A percentile compares a stretch with the other conserved stretches of the same genome.
Conservation (phyloP, 1,284 basidiomycete genomes). For the Pseudozyma hubeiensis region DNA sequence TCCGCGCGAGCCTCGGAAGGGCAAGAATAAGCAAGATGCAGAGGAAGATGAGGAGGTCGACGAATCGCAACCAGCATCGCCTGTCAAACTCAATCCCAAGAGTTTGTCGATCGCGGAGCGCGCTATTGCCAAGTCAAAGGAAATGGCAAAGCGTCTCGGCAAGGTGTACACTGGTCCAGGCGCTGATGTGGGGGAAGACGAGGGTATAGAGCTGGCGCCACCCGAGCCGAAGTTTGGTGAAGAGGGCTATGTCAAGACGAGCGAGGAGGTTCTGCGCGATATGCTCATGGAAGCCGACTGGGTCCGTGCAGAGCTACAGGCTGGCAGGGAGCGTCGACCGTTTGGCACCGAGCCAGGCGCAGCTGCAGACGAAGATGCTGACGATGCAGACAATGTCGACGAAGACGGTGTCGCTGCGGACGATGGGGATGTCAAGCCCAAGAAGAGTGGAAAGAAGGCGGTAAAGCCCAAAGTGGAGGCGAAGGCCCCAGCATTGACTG, state of each 20-base stretch:
- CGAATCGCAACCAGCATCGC: conserved; percentile 18
- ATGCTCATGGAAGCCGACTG: conserved; percentile 55
- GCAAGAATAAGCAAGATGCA: conserved; percentile 64
- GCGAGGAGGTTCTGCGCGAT: conserved; percentile 56
- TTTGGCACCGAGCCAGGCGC: conserved; percentile 42
- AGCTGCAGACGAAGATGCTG: conserved; percentile 20
- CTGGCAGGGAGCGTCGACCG: conserved; percentile 36
- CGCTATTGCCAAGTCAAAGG: conserved; percentile 55
- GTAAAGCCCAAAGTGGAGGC: neutral
- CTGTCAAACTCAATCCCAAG: conserved; percentile 30
- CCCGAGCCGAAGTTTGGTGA: conserved; percentile 56
- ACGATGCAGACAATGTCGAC: conserved; percentile 11
- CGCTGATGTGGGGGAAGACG: conserved; percentile 60
- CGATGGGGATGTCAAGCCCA: conserved; percentile 27
- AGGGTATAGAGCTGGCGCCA: conserved; percentile 44
- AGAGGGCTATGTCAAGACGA: conserved; percentile 53
- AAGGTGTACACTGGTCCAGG: conserved; percentile 51
- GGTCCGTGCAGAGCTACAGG: conserved; percentile 49
- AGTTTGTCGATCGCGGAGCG: conserved; percentile 37
- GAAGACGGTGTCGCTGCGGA: conserved; percentile 18
- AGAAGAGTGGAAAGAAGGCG: conserved; percentile 12
- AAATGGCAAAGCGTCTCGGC: conserved; percentile 45
- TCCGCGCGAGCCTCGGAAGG: conserved; percentile 19
- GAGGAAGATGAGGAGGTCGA: conserved; percentile 33
- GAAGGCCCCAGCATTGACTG: conserved; percentile 6